A percentile compares a stretch with the other conserved stretches of the same genome.
These are phyloP conservation scores for Geranomyces michiganensis DNA, from an alignment of 192 early-diverging fungal species.

Conservation along the genomic window DNA sequence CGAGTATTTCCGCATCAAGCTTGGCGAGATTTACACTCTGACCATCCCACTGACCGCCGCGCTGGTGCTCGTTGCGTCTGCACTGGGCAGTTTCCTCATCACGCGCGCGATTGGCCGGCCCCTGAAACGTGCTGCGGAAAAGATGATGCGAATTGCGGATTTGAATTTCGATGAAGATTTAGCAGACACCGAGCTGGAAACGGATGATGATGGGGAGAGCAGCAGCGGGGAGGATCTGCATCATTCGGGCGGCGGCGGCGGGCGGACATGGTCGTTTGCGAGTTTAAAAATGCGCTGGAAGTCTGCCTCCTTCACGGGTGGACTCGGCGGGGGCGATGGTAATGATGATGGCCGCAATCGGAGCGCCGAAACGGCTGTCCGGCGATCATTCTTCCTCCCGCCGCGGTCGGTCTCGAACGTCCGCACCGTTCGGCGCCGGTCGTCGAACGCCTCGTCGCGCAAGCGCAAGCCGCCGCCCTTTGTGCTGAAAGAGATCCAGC, in stretches of 20 bases:
- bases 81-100: constrained; percentile 28
- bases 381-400: constrained; percentile 22
- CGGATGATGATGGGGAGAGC: background rate
- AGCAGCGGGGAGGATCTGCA: too few relatives aligned
- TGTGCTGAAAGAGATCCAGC: constrained; percentile 33
- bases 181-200: background rate
- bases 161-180: constrained; percentile 38
- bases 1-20: constrained; percentile 18
- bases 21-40: constrained; percentile 29
- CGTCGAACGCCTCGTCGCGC: background rate
- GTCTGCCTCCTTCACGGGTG: background rate
- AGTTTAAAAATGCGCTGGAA: background rate
- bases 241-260: background rate
- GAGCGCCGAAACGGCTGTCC: constrained; percentile 2
- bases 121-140: constrained; percentile 32
- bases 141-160: constrained; percentile 37
- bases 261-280: background rate
- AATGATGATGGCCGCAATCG: background rate
- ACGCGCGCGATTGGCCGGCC: constrained; percentile 34
- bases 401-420: background rate
- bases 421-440: background rate
- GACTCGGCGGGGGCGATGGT: background rate
- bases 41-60: constrained; percentile 28
- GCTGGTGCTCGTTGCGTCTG: constrained; percentile 24
- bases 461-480: constrained; percentile 19